phyloP scores from a whole-genome alignment of 1,284 basidiomycete species.

The Lentinula novae-zelandiae region DNA sequence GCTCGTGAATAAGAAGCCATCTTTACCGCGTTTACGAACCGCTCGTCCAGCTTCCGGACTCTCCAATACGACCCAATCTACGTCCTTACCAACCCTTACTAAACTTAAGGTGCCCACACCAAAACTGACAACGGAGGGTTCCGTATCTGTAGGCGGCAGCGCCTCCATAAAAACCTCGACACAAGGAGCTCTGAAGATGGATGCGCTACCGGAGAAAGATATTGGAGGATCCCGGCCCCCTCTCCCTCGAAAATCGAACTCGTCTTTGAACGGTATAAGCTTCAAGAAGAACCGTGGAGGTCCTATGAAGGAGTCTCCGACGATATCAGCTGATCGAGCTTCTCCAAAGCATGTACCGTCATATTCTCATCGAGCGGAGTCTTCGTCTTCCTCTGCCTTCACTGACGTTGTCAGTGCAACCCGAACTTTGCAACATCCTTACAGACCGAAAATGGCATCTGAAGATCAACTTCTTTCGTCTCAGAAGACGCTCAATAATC shows the following conservation, averaged over 20 bases:
- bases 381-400: background rate
- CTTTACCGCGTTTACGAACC: conserved; percentile 1
- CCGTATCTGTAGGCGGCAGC: conserved; percentile 4
- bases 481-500: no score
- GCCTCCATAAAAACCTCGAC: conserved; percentile 7
- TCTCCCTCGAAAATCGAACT: background rate
- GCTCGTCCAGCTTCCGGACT: background rate
- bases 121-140: background rate
- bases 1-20: background rate
- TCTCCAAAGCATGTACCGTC: background rate
- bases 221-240: background rate
- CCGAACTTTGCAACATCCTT: background rate
- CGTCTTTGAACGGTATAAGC: background rate
- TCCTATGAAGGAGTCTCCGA: background rate
- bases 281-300: conserved; percentile 11
- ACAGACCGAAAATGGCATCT: no score
- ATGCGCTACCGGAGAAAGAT: conserved; percentile 3
- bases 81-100: background rate
- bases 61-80: background rate
- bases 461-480: no score
- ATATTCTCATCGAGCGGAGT: background rate
- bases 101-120: background rate
- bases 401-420: background rate
- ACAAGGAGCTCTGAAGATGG: conserved; percentile 5
- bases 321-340: background rate